Conservation (phyloP, 2,329 filamentous ascomycete genomes). For the Sporothrix brasiliensis region DNA sequence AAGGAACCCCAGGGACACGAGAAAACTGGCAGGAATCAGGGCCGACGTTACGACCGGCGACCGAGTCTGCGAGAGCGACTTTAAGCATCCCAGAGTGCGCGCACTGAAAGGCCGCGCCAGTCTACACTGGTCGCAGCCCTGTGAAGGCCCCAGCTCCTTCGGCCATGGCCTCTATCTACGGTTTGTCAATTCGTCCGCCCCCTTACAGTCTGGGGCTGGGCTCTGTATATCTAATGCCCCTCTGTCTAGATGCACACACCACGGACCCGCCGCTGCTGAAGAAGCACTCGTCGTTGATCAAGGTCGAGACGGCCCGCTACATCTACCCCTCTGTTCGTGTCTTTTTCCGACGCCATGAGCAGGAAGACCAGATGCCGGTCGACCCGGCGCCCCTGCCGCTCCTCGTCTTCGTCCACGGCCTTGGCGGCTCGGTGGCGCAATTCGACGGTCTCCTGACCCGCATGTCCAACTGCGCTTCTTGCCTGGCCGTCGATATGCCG, state of each 20-base stretch:
- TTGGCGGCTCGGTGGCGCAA: conserved; percentile 89
- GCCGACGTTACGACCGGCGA: conserved; percentile 15
- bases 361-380: conserved; percentile 77
- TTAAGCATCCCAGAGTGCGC: background rate
- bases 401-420: conserved; percentile 86
- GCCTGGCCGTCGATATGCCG: conserved; percentile 85
- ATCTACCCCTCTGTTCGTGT: conserved; percentile 77
- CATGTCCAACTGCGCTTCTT: conserved; percentile 79
- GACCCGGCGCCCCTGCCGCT: conserved; percentile 76
- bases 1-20: background rate
- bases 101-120: conserved; percentile 24
- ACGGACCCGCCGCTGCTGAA: conserved; percentile 80
- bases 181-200: background rate
- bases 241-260: conserved; percentile 47
- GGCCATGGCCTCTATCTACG: conserved; percentile 18
- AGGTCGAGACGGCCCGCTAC: conserved; percentile 70
- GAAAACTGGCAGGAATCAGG: background rate
- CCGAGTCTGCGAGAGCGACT: conserved; percentile 11
- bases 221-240: conserved; percentile 6
- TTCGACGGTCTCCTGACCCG: conserved; percentile 81
- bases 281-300: conserved; percentile 70
- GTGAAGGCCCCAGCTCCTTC: background rate
- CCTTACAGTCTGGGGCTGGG: background rate
- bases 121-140: conserved; percentile 13
- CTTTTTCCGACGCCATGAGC: conserved; percentile 80